Base-by-base conservation (phyloP, 345 rosid species). In the Boechera divaricarpa region DNA sequence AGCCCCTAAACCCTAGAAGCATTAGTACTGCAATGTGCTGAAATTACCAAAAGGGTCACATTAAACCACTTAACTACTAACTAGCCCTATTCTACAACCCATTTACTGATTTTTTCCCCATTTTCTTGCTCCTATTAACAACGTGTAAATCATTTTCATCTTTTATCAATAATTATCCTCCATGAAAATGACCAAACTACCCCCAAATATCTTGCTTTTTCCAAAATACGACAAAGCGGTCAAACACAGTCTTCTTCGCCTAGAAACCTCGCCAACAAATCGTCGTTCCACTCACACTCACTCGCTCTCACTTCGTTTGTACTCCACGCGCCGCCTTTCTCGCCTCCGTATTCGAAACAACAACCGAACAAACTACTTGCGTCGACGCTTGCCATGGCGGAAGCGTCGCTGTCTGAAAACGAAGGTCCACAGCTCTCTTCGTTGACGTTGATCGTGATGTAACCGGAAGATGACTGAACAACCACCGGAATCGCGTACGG, bases 361-460 rank as follows among this genome's bases (percentile, higher is more conserved):
- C 51, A 52, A 12, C 71, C 76, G 47, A 35, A 65, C 45, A 82
- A 47, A 66, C 89, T 89, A 0, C 85, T 63, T 36, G 77, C 82
- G 81, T 92, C 96, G 57, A 92, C 83, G 73, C 92, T 89, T 2
- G 89, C 94, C 98, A 92, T 92, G 32, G 81, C 84, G 8, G 92
- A 85, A n/a, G 89, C 85, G 61, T 87, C 89, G 44, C 79, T 74
- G 54, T 86, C 94, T 5, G 98, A 89, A 52, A 86, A 92, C 26
- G 98, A 92, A 11, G 98, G 84, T 0, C 98, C 98, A 75, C 96
- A 92, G 75, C 83, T 89, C 83, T 92, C 96, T 59, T 92, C 98
- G 81, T 92, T 90, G 52, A 88, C 92, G 87, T 92, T 86, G 78
- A 90, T 90, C 68, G 98, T 92, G 59, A 90, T 52, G 84, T 84